phyloP scores from a whole-genome alignment of 2,329 filamentous ascomycete species.

The Talaromyces atroroseus region DNA sequence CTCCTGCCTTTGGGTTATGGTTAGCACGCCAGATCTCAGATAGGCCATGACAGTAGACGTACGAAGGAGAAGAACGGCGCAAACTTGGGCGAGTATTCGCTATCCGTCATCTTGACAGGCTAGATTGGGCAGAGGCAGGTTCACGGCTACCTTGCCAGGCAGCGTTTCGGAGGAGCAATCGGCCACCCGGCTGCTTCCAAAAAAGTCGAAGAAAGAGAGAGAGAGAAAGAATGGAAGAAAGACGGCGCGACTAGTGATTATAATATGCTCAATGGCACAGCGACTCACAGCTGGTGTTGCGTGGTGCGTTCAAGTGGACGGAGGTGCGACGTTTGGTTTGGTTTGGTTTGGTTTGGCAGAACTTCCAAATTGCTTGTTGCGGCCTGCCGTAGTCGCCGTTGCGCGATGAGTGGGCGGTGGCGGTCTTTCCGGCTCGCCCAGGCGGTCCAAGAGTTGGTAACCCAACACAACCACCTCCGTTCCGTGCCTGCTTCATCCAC shows the following conservation, averaged over 20 bases:
- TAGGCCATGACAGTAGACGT: slow-evolving; percentile 27
- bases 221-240: background rate
- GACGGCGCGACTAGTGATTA: background rate
- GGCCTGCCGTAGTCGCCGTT: slow-evolving; percentile 18
- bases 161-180: background rate
- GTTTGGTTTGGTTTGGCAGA: slow-evolving; percentile 2
- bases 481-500: slow-evolving; percentile 15
- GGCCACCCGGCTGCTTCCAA: background rate
- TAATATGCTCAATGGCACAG: background rate
- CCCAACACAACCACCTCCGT: slow-evolving; percentile 20
- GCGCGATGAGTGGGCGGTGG: background rate
- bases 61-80: slow-evolving; percentile 66
- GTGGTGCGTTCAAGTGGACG: background rate
- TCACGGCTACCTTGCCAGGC: background rate
- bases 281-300: background rate
- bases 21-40: slow-evolving; percentile 1
- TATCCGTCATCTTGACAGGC: slow-evolving; percentile 37
- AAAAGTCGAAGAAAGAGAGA: background rate
- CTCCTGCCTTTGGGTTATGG: slow-evolving; percentile 37
- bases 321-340: background rate
- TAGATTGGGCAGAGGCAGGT: slow-evolving; percentile 7
- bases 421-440: slow-evolving; percentile 18
- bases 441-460: slow-evolving; percentile 20
- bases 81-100: slow-evolving; percentile 56
- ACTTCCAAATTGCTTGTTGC: slow-evolving; percentile 15